Evolutionary conservation across 352 stramenopile genomes (phyloP).

Genomic region (Thalassiosira exigua): DNA sequence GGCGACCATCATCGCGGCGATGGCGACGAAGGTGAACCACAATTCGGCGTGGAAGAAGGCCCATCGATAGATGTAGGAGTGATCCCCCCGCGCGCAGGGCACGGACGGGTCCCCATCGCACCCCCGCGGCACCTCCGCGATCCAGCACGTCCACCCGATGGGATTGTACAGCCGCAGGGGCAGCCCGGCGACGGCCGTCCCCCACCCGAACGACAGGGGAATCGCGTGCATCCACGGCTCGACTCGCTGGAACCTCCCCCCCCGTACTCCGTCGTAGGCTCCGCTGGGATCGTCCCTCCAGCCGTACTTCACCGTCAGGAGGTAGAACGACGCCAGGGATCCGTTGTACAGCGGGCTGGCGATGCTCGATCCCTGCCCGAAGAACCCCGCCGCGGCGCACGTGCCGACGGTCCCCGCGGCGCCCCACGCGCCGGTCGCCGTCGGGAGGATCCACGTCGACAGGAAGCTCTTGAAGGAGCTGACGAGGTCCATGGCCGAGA

Average conservation of each 20-base stretch:
- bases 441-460: constrained; percentile 12
- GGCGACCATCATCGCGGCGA: constrained; percentile 29
- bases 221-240: constrained; percentile 39
- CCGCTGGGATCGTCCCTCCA: constrained; percentile 8
- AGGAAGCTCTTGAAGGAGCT: constrained; percentile 25
- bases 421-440: not conserved
- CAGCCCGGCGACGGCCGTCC: constrained; percentile 30
- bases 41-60: constrained; percentile 47
- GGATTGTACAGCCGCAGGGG: constrained; percentile 32
- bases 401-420: constrained; percentile 3
- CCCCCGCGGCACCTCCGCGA: constrained; percentile 18
- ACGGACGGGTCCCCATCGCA: constrained; percentile 11
- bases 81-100: constrained; percentile 34
- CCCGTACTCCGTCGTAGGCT: not conserved
- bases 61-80: constrained; percentile 50
- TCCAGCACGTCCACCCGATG: constrained; percentile 47
- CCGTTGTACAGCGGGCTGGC: constrained; percentile 44
- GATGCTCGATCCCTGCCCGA: constrained; percentile 19
- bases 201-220: constrained; percentile 33
- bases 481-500: constrained; percentile 43
- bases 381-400: constrained; percentile 21
- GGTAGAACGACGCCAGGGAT: constrained; percentile 42
- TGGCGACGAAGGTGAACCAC: constrained; percentile 37
- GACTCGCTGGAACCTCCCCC: not conserved
- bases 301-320: constrained; percentile 35